Evolutionary conservation across 2,329 filamentous ascomycete species (phyloP).

Genomic region (Aspergillus pseudoglaucus): DNA sequence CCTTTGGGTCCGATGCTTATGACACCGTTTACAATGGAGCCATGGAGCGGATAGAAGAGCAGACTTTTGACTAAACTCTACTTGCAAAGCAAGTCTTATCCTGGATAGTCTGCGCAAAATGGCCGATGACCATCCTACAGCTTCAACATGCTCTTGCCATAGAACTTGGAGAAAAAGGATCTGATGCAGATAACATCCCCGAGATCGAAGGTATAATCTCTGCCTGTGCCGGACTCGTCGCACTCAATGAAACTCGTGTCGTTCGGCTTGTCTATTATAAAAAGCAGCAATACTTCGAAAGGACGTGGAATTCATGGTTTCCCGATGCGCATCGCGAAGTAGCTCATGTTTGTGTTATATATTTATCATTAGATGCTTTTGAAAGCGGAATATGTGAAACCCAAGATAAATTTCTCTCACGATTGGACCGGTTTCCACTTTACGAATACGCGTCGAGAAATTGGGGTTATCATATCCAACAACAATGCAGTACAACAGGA

Average conservation of each 20-base stretch:
- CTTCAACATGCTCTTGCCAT: slow-evolving; percentile 5
- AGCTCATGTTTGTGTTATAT: slow-evolving; percentile 27
- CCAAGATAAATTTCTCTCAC: slow-evolving; percentile 5
- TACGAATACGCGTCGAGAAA: slow-evolving; percentile 17
- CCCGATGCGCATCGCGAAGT: slow-evolving; percentile 23
- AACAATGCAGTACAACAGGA: background rate
- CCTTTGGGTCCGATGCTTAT: background rate
- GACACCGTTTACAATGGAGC: slow-evolving; percentile 1
- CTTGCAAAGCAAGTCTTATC: background rate
- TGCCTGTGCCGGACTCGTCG: slow-evolving; percentile 8
- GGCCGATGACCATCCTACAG: background rate
- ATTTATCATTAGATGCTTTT: slow-evolving; percentile 31
- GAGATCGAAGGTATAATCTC: background rate
- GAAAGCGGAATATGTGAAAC: slow-evolving; percentile 6
- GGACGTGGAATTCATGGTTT: slow-evolving; percentile 23
- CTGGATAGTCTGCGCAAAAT: slow-evolving; percentile 2
- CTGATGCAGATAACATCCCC: background rate
- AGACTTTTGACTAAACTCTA: background rate
- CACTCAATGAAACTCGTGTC: slow-evolving; percentile 33
- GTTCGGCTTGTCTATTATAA: slow-evolving; percentile 44
- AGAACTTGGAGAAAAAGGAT: background rate
- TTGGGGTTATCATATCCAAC: slow-evolving; percentile 15
- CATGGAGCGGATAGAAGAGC: slow-evolving; percentile 3
- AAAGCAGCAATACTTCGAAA: slow-evolving; percentile 40
- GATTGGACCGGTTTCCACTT: slow-evolving; percentile 10